These are phyloP conservation scores for Trichoderma reesei DNA, from an alignment of 495 filamentous ascomycete species.

Conservation along the genomic window DNA sequence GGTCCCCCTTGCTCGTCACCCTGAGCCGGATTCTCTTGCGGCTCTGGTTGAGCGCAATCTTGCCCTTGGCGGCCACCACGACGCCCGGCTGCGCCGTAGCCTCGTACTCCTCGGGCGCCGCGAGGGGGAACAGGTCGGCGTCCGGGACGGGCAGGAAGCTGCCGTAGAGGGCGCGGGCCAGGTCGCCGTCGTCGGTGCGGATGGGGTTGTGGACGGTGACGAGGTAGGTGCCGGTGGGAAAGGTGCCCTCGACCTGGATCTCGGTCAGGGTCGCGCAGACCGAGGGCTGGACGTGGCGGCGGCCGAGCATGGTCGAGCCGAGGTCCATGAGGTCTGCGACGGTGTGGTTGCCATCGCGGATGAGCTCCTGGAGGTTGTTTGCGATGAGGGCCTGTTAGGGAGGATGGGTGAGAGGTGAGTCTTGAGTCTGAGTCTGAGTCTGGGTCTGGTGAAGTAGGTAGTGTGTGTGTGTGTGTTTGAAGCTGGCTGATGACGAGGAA, in stretches of 20 bases:
- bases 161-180: conserved; percentile 80
- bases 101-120: conserved; percentile 50
- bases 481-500: too few species aligned
- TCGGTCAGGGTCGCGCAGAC: conserved; percentile 68
- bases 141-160: conserved; percentile 80
- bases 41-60: conserved; percentile 63
- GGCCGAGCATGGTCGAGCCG: conserved; percentile 85
- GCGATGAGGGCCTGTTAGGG: conserved; percentile 72
- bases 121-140: conserved; percentile 52
- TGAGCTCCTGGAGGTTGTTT: conserved; percentile 85
- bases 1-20: conserved; percentile 80
- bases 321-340: conserved; percentile 90
- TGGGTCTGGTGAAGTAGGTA: background rate
- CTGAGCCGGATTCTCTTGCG: conserved; percentile 61
- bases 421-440: background rate
- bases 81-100: conserved; percentile 66
- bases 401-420: conserved; percentile 17
- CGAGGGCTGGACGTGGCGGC: conserved; percentile 81
- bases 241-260: conserved; percentile 92
- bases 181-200: conserved; percentile 74
- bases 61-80: conserved; percentile 59
- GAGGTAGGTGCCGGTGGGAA: conserved; percentile 81
- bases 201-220: conserved; percentile 93
- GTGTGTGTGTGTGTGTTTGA: background rate
- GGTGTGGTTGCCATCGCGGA: conserved; percentile 89